Conservation (phyloP, 768 basidiomycete genomes). For the Boletus rubescentipes region DNA sequence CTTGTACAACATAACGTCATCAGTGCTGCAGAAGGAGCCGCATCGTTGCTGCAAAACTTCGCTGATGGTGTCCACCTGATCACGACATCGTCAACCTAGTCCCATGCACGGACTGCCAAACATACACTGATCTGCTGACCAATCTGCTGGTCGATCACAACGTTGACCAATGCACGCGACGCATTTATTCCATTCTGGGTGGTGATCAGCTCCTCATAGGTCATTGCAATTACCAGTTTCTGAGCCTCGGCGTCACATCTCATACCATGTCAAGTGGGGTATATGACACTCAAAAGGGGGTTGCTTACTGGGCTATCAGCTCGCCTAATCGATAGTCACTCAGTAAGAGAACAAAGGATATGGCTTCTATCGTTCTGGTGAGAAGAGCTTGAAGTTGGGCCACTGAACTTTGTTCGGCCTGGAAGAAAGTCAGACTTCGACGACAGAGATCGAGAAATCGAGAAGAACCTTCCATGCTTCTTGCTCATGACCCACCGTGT, state of each 20-base stretch:
- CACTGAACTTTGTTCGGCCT: conserved; percentile 86
- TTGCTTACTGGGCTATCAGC: conserved; percentile 72
- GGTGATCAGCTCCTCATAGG: conserved; percentile 86
- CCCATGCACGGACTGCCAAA: background rate
- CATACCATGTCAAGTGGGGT: conserved; percentile 6
- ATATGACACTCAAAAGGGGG: background rate
- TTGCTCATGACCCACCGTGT: conserved; percentile 61
- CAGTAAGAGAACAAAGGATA: conserved; percentile 89
- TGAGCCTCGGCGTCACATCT: conserved; percentile 78
- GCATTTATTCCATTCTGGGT: conserved; percentile 82
- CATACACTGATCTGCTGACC: conserved; percentile 92
- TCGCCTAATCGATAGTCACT: conserved; percentile 90
- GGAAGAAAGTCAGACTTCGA: conserved; percentile 14
- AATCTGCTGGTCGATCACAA: conserved; percentile 97
- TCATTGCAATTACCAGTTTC: conserved; percentile 63
- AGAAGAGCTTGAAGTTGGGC: conserved; percentile 73
- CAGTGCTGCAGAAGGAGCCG: conserved; percentile 96
- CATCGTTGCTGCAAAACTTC: conserved; percentile 93
- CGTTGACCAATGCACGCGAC: conserved; percentile 88
- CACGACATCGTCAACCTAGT: conserved; percentile 9
- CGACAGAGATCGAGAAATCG: background rate
- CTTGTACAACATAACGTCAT: conserved; percentile 98
- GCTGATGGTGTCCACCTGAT: conserved; percentile 92
- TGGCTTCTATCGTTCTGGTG: conserved; percentile 85
- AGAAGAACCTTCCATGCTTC: conserved; percentile 82